Conservation (phyloP, 1,284 basidiomycete genomes). For the Chalciporus sp. region DNA sequence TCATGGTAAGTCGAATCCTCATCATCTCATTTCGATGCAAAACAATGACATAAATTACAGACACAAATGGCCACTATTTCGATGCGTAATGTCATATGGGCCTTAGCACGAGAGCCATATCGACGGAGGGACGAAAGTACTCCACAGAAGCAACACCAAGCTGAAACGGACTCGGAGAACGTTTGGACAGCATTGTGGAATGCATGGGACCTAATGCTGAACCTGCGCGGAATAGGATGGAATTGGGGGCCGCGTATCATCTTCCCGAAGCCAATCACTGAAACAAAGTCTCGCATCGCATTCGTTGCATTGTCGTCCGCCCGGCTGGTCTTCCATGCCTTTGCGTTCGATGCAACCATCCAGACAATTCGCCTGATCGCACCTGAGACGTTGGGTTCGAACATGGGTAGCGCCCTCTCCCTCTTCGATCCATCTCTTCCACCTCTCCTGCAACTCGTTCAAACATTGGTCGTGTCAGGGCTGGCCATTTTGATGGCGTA, state of each 20-base stretch:
- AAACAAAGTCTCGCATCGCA: conserved; percentile 9
- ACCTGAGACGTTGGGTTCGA: conserved; percentile 21
- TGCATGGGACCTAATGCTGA: conserved; percentile 25
- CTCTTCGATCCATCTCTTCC: conserved; percentile 52
- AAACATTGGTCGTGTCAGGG: conserved; percentile 42
- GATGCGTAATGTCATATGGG: conserved; percentile 23
- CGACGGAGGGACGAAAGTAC: conserved; percentile 7
- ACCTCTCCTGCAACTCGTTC: conserved; percentile 42
- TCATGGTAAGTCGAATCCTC: conserved; percentile 21
- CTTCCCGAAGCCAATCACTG: conserved; percentile 9
- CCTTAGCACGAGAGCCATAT: conserved; percentile 14
- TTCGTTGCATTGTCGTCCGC: conserved; percentile 14
- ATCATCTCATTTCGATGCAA: not conserved
- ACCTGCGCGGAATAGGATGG: conserved; percentile 29
- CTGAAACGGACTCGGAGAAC: not conserved
- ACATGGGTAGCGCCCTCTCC: conserved; percentile 43
- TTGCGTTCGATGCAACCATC: conserved; percentile 21
- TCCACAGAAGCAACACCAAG: not conserved
- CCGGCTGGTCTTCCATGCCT: not conserved
- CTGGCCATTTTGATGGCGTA: conserved; percentile 47
- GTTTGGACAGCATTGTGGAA: conserved; percentile 26
- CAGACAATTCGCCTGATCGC: conserved; percentile 15
- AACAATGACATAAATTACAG: conserved; percentile 5
- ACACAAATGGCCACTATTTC: conserved; percentile 19
- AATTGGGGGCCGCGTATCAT: conserved; percentile 28